Conservation (phyloP, 257 asterid species). For the Solanum habrochaites region DNA sequence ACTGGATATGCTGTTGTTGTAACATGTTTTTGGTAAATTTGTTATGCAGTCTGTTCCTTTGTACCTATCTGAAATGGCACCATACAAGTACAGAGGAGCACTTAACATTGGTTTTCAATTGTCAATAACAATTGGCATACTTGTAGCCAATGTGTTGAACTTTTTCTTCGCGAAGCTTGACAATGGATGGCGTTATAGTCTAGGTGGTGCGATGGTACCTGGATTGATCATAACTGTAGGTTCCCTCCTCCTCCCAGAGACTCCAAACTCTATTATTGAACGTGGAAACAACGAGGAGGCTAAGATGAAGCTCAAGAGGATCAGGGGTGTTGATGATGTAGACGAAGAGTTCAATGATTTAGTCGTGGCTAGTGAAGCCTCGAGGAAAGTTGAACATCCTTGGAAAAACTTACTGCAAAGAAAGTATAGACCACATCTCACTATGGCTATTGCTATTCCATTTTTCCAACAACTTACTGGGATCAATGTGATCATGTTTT, state of each 20-base stretch:
- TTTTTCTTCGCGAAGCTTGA: constrained; percentile 36
- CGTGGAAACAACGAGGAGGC: constrained; percentile 48
- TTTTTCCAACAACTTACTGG: constrained; percentile 80
- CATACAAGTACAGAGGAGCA: constrained; percentile 55
- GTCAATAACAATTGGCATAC: constrained; percentile 37
- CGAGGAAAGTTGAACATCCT: constrained; percentile 44
- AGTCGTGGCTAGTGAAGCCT: constrained; percentile 62
- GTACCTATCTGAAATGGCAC: constrained; percentile 65
- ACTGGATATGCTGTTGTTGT: not conserved
- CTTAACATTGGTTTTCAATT: constrained; percentile 47
- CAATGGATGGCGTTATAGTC: constrained; percentile 55
- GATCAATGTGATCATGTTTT: constrained; percentile 72
- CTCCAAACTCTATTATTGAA: constrained; percentile 77
- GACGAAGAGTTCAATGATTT: constrained; percentile 63
- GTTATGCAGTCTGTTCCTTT: constrained; percentile 44
- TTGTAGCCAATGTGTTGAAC: constrained; percentile 41
- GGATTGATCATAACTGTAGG: constrained; percentile 64
- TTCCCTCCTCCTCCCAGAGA: constrained; percentile 66
- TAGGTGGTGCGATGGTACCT: constrained; percentile 83
- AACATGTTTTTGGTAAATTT: not conserved
- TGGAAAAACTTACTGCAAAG: constrained; percentile 53
- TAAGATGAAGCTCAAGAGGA: constrained; percentile 26
- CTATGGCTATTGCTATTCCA: constrained; percentile 62
- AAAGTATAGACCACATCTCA: constrained; percentile 67
- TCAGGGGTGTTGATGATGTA: constrained; percentile 39